phyloP scores from a whole-genome alignment of 2,329 filamentous ascomycete genomes.

The Fragosphaeria purpurea region DNA sequence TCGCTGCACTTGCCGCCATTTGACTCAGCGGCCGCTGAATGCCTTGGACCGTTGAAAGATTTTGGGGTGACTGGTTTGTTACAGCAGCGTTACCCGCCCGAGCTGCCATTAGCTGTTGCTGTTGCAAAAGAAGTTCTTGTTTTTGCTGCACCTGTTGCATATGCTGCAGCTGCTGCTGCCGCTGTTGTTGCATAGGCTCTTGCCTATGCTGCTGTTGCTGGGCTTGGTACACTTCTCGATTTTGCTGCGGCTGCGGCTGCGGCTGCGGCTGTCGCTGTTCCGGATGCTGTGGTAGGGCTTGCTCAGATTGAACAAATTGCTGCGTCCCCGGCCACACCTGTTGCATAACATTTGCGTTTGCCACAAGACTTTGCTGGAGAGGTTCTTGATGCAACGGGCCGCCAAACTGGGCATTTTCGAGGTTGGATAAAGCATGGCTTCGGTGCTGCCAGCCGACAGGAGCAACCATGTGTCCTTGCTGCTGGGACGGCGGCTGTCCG shows the following conservation, averaged over 20 bases:
- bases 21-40: too few relatives aligned
- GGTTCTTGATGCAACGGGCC: too few relatives aligned
- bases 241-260: neutral
- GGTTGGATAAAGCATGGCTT: too few relatives aligned
- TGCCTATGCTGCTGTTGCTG: conserved; percentile 2
- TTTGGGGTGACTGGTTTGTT: too few relatives aligned
- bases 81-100: neutral
- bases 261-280: neutral
- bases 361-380: too few relatives aligned
- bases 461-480: neutral
- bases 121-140: neutral
- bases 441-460: conserved; percentile 3
- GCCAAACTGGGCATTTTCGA: too few relatives aligned
- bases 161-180: conserved; percentile 4
- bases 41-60: too few relatives aligned
- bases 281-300: conserved; percentile 7
- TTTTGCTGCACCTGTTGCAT: neutral
- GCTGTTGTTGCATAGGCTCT: neutral
- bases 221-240: neutral
- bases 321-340: neutral
- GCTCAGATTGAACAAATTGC: conserved; percentile 4
- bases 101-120: neutral
- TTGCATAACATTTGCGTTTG: neutral
- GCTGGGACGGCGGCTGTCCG: neutral
- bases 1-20: too few relatives aligned